Percentiles rank a stretch among this genome's conserved stretches.
Evolutionary conservation across 2,329 filamentous ascomycete genomes (phyloP).

Genomic region (Lecanoromycetidae sp.): DNA sequence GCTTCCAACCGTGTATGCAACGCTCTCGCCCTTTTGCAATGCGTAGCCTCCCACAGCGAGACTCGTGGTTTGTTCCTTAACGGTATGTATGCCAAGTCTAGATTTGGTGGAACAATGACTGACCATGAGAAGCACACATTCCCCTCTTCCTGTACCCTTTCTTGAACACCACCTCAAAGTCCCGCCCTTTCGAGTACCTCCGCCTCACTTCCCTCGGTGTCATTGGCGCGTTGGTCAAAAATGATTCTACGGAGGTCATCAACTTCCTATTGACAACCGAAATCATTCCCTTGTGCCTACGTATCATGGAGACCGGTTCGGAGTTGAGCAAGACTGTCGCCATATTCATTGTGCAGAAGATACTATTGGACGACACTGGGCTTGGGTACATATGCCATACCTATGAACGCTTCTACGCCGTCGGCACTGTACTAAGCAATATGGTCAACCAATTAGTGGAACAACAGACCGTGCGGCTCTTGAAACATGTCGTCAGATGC

Average conservation of each 20-base stretch:
- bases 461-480: slow-evolving; percentile 84
- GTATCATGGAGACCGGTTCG: slow-evolving; percentile 98
- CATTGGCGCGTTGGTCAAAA: slow-evolving; percentile 94
- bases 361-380: slow-evolving; percentile 88
- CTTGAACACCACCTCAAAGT: slow-evolving; percentile 97
- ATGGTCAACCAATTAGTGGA: slow-evolving; percentile 98
- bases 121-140: slow-evolving; percentile 64
- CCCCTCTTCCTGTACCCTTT: slow-evolving; percentile 97
- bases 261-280: slow-evolving; percentile 97
- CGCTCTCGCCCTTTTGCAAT: slow-evolving; percentile 86
- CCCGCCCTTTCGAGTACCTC: slow-evolving; percentile 91
- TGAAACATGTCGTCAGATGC: slow-evolving; percentile 96
- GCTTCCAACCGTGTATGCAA: slow-evolving; percentile 97
- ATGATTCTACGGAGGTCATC: slow-evolving; percentile 96
- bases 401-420: slow-evolving; percentile 95
- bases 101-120: not conserved
- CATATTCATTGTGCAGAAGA: slow-evolving; percentile 99
- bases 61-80: slow-evolving; percentile 87
- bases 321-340: slow-evolving; percentile 98
- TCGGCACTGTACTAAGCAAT: slow-evolving; percentile 92
- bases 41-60: slow-evolving; percentile 93
- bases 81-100: slow-evolving; percentile 43
- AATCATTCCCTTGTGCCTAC: slow-evolving; percentile 91
- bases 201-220: slow-evolving; percentile 91
- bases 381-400: slow-evolving; percentile 98